Evolutionary conservation across 208 protist species (phyloP).

Genomic region (Leishmania amazonensis): DNA sequence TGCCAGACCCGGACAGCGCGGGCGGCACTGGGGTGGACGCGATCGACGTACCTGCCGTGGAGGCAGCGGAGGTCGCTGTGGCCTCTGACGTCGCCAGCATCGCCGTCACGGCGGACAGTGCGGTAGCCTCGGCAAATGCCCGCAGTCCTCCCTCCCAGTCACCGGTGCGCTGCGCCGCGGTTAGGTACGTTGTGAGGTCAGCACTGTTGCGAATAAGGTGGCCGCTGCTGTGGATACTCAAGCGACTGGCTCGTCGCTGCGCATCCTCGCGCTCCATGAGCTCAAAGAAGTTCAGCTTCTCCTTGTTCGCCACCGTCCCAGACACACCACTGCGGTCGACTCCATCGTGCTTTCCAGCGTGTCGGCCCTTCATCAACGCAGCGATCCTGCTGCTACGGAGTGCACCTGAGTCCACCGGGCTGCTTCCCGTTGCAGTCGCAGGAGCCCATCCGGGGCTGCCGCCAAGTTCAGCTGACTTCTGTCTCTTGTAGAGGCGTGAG

Average conservation of each 20-base stretch:
- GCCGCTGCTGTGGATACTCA: conserved; percentile 42
- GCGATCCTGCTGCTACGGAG: background rate
- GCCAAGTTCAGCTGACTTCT: background rate
- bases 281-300: conserved; percentile 49
- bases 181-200: conserved; percentile 73
- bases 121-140: conserved; percentile 53
- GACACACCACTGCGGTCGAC: background rate
- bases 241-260: conserved; percentile 34
- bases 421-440: background rate
- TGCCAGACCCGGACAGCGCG: background rate
- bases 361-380: background rate
- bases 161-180: conserved; percentile 47
- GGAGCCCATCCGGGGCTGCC: background rate
- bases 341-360: background rate
- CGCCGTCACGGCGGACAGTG: conserved; percentile 9
- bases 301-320: conserved; percentile 7
- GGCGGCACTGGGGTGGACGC: conserved; percentile 3
- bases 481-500: conserved; percentile 19
- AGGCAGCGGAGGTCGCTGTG: background rate
- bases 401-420: background rate
- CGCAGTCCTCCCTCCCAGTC: conserved; percentile 76
- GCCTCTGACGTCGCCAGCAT: background rate
- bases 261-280: conserved; percentile 73
- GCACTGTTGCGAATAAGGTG: conserved; percentile 62
- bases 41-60: background rate